Percentiles rank a stretch among this genome's conserved stretches.
Conservation (phyloP, 1,284 basidiomycete species). For the Rhodotorula sp. region DNA sequence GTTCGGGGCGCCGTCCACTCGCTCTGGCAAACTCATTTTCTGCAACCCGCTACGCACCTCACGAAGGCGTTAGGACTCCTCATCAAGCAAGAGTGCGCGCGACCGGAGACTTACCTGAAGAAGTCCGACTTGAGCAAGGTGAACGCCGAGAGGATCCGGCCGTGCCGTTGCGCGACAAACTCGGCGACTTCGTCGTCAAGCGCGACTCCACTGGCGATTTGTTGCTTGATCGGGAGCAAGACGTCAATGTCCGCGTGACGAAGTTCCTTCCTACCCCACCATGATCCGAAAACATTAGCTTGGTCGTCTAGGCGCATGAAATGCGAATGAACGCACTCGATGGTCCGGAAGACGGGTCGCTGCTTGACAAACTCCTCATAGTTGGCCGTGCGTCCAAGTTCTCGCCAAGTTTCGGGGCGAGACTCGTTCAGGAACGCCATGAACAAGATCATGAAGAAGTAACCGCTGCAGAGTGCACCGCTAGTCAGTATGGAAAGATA, state of each 20-base stretch:
- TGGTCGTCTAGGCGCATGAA: not conserved
- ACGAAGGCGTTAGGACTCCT: not conserved
- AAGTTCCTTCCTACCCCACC: slow-evolving; percentile 63
- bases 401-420: slow-evolving; percentile 60
- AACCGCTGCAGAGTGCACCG: slow-evolving; percentile 9
- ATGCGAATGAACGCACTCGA: slow-evolving; percentile 55
- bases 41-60: slow-evolving; percentile 58
- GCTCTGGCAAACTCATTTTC: slow-evolving; percentile 92
- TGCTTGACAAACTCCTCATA: slow-evolving; percentile 64
- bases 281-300: not conserved
- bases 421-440: slow-evolving; percentile 88
- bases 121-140: slow-evolving; percentile 84
- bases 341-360: slow-evolving; percentile 88
- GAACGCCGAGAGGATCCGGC: slow-evolving; percentile 82
- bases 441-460: slow-evolving; percentile 76
- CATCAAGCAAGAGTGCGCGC: too few relatives aligned
- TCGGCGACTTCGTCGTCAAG: slow-evolving; percentile 77
- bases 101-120: slow-evolving; percentile 7
- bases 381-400: slow-evolving; percentile 23
- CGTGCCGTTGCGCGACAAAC: slow-evolving; percentile 79
- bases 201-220: slow-evolving; percentile 43
- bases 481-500: not conserved
- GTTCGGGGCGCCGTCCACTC: slow-evolving; percentile 89
- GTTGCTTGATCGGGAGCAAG: slow-evolving; percentile 75
- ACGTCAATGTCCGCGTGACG: slow-evolving; percentile 72